A percentile compares a stretch with the other conserved stretches of the same genome.
These are phyloP conservation scores for Diaporthe vaccinii DNA, from an alignment of 2,329 filamentous ascomycete species.

Conservation along the genomic window DNA sequence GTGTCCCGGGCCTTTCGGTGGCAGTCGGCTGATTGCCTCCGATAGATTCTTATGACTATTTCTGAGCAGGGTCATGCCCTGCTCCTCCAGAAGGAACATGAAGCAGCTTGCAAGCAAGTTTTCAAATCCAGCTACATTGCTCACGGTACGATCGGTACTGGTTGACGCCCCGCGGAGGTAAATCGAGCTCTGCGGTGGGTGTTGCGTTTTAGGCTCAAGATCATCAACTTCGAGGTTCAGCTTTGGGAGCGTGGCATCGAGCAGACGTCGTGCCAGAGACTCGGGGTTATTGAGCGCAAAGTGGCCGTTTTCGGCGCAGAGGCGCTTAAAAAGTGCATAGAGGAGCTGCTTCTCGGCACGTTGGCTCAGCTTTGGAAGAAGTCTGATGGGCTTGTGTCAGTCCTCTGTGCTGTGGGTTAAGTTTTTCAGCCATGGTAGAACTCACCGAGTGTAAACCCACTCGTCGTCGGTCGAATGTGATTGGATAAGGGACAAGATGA, in stretches of 20 bases:
- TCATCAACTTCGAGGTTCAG: neutral
- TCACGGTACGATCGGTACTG: neutral
- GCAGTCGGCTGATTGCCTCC: neutral
- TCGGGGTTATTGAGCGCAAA: neutral
- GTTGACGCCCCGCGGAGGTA: neutral
- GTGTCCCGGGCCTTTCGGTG: neutral
- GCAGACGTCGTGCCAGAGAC: neutral
- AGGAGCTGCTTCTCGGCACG: conserved; percentile 13
- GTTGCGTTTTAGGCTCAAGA: neutral
- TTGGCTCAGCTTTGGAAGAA: conserved; percentile 8
- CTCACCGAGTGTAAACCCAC: neutral
- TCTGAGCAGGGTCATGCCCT: neutral
- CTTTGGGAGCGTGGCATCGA: neutral
- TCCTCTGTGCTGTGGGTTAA: neutral
- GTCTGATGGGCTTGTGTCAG: neutral
- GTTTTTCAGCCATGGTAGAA: neutral
- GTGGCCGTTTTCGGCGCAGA: neutral
- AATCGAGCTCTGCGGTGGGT: neutral
- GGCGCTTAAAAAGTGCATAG: neutral
- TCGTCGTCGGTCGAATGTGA: neutral
- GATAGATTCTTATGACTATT: neutral
- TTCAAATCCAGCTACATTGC: neutral
- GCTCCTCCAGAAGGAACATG: neutral
- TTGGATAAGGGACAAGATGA: neutral
- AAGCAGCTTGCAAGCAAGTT: neutral